Evolutionary conservation across 164 flowering plant species (phyloP).

Genomic region (Vitis rupestris): DNA sequence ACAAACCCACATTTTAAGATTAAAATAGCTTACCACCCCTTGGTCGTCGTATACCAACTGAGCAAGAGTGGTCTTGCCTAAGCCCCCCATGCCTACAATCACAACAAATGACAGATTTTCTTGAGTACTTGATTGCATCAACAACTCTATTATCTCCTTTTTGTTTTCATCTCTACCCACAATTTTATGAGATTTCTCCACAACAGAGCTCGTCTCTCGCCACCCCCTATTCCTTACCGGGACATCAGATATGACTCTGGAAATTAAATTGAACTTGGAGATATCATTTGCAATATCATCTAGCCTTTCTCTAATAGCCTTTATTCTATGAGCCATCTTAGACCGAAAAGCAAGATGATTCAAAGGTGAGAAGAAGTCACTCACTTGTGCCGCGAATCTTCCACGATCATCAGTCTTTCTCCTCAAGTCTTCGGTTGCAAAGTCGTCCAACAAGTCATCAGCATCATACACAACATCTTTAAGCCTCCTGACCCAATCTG

Average conservation of each 20-base stretch:
- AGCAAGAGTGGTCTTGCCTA: too few relatives aligned
- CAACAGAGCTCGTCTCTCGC: neutral
- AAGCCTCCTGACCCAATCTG: conserved; percentile 3
- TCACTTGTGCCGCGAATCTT: neutral
- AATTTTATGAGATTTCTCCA: too few relatives aligned
- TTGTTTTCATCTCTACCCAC: too few relatives aligned
- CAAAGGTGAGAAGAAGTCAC: conserved; percentile 6
- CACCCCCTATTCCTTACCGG: too few relatives aligned
- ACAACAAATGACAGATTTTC: too few relatives aligned
- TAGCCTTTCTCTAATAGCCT: conserved; percentile 15
- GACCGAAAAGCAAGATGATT: conserved; percentile 6
- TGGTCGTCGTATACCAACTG: too few relatives aligned
- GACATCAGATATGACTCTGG: neutral
- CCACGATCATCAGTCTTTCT: neutral
- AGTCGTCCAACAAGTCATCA: conserved; percentile 20
- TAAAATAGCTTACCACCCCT: too few relatives aligned
- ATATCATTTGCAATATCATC: neutral
- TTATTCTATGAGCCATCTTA: conserved; percentile 17
- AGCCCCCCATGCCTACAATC: too few relatives aligned
- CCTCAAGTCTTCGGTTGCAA: conserved; percentile 2
- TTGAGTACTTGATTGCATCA: too few relatives aligned
- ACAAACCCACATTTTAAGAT: too few relatives aligned
- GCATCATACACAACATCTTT: conserved; percentile 9
- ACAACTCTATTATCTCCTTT: too few relatives aligned
- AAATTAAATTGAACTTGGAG: too few relatives aligned